Base-by-base conservation (phyloP, 208 protist species). In the Crithidia fasciculata region DNA sequence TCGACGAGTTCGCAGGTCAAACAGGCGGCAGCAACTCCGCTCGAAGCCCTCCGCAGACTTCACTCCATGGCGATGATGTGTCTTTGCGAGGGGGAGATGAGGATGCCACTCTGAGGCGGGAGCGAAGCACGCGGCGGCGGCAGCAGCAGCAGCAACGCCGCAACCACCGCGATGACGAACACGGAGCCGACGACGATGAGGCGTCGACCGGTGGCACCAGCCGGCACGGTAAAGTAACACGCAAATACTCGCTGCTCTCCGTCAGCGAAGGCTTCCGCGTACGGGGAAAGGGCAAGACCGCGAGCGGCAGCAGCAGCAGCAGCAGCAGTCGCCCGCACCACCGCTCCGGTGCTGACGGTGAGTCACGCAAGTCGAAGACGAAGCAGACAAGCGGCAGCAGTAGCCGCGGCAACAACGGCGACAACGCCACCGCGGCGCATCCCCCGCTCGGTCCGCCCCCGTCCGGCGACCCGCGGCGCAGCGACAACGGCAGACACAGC, bases 161-260 rank as follows among this genome's bases (percentile, higher is more conserved):
- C 7, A 8, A 13, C 9, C 45, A 49, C 9, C 45, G 45, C 45
- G 45, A 13, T 49, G 45, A 49, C 45, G 12, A 13, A 49, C 45
- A 49, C 45, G 45, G 28, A 28, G 28, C 28, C 28, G 28, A 28
- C 28, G 28, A 1, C 28, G 28, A 28, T 28, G 28, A 28, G 1
- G 28, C 28, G 28, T 28, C 28, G 28, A 28, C 28, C 28, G 28
- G 28, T 28, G 28, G 28, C 28, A 28, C 28, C 28, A 28, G 44
- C 3, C n/a, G 41, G 8, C 44, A 36, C 13, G 28, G 28, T 28
- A 28, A 28, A 28, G 28, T 28, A 28, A 28, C 28, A 13, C 52
- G 64, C 64, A 44, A 49, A 13, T 59, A 49, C 50, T 69, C 64
- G 36, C 40, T 59, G 37, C 64, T 69, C n/a, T 59, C 64, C 13